A percentile compares a stretch with the other conserved stretches of the same genome.
These are phyloP conservation scores for Cystobasidiaceae sp. DNA, from an alignment of 1,284 basidiomycete genomes.

Conservation along the genomic window DNA sequence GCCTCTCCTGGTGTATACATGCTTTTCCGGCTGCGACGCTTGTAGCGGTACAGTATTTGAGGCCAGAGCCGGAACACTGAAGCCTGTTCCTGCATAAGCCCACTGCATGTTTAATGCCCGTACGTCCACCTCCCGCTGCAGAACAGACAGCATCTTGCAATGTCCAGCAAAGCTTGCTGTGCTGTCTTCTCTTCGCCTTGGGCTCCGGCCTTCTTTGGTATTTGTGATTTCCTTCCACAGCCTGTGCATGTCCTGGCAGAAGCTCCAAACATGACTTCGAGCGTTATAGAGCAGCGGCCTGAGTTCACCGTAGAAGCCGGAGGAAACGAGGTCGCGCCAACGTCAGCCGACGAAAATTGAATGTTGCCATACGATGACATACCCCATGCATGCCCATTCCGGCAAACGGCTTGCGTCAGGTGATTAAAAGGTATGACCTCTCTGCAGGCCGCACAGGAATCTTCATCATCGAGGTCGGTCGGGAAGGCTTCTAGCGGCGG, in stretches of 20 bases:
- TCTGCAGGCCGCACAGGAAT: conserved; percentile 20
- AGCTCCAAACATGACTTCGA: conserved; percentile 10
- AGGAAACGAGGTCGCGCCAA: no score
- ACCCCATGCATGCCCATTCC: conserved; percentile 29
- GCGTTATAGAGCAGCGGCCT: conserved; percentile 15
- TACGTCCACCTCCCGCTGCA: conserved; percentile 23
- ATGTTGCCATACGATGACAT: neutral
- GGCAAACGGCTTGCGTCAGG: conserved; percentile 10
- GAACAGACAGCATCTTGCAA: conserved; percentile 20
- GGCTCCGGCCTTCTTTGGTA: neutral
- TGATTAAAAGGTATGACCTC: conserved; percentile 1
- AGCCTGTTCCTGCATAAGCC: no score
- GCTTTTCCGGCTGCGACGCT: no score
- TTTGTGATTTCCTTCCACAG: conserved; percentile 8
- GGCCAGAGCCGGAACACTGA: no score
- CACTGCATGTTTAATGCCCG: neutral
- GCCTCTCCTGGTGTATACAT: no score
- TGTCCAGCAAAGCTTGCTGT: neutral
- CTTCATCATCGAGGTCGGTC: neutral
- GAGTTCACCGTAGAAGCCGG: no score
- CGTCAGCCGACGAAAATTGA: no score
- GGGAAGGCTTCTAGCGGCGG: conserved; percentile 1
- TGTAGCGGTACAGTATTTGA: no score
- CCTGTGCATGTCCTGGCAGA: conserved; percentile 12
- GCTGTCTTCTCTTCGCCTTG: neutral